phyloP scores from a whole-genome alignment of 164 flowering plant species.

The Piper betle region DNA sequence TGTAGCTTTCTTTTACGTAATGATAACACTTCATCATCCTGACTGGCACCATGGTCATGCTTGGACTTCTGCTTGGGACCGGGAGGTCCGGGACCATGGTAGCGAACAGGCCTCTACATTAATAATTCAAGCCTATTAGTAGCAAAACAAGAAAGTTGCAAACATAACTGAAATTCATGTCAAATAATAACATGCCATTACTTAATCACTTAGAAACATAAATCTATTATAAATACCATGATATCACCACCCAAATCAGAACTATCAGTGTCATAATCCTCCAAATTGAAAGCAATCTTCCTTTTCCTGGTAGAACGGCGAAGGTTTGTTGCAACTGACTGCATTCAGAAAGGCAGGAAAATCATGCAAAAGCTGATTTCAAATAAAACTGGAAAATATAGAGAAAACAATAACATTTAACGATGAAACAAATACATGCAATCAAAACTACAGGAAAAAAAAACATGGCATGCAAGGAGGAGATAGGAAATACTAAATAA shows the following conservation, averaged over 20 bases:
- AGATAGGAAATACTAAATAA: no score
- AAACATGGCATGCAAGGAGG: no score
- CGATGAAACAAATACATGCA: no score
- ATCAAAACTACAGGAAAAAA: no score
- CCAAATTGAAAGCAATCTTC: slow-evolving; percentile 51
- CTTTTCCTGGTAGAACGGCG: slow-evolving; percentile 93
- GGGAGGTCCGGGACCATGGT: slow-evolving; percentile 13
- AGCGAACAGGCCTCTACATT: slow-evolving; percentile 41
- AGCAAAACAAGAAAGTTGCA: not conserved
- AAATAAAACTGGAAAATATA: no score
- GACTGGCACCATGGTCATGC: slow-evolving; percentile 33
- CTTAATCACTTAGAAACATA: slow-evolving; percentile 4
- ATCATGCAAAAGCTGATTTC: not conserved
- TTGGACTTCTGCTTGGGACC: slow-evolving; percentile 20
- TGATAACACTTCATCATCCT: slow-evolving; percentile 32
- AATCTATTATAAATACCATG: slow-evolving; percentile 45
- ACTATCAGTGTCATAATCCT: slow-evolving; percentile 57
- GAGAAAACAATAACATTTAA: no score
- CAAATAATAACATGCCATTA: slow-evolving; percentile 6
- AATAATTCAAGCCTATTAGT: slow-evolving; percentile 7
- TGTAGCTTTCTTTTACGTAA: slow-evolving; percentile 31
- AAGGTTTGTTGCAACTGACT: slow-evolving; percentile 58
- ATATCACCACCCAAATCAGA: slow-evolving; percentile 80
- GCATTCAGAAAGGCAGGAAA: slow-evolving; percentile 4
- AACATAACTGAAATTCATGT: slow-evolving; percentile 2